Base-by-base conservation (phyloP, 129 eudicot genomes). In the Cynara cardunculus region DNA sequence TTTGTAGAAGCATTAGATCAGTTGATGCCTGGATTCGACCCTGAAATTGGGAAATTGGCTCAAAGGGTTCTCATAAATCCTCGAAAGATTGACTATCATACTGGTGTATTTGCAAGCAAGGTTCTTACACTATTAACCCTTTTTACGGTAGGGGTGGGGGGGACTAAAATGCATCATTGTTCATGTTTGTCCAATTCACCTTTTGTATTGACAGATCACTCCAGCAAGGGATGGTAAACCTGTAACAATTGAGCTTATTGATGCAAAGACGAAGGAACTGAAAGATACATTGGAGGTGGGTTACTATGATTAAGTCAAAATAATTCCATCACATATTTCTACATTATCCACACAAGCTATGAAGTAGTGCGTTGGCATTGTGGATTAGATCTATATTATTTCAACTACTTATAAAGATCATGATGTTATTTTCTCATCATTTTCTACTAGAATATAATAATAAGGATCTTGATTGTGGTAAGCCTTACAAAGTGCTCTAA, bases 61-160 rank as follows among this genome's bases (percentile, higher is more conserved):
- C 99, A 96, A 80, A 79, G 99, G 81, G 97, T 96, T 86, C 95
- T 96, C 49, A 92, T 96, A 76, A 96, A 92, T 89, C 97, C 99
- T 56, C 87, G 98, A 77, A 96, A 96, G 86, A 92, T 96, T 68
- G 99, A 96, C 78, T 96, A 87, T 78, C 90, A 96, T 77, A 96
- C 98, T 78, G 99, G 99, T 82, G 99, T 96, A 82, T 96, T 96
- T 87, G 98, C 98, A 46, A 92, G 92, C 90, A 96, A 96, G 99
- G 99, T 96, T 78, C 78, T 65, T 75, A 25, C 26, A 37, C 34
- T 73, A 22, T 41, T 44, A 11, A 31, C 28, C 86, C 62, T 24
- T 46, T 56, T 72, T 64, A 37, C 22, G 59, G n/a, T 67, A 5
- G 4, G n/a, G 25, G 26, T 34, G 25, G 44, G 49, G 35, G 11